Evolutionary conservation across 1,284 basidiomycete species (phyloP), one percentile per base, ranked within the genome.

Genomic region (Naganishia sp.): DNA sequence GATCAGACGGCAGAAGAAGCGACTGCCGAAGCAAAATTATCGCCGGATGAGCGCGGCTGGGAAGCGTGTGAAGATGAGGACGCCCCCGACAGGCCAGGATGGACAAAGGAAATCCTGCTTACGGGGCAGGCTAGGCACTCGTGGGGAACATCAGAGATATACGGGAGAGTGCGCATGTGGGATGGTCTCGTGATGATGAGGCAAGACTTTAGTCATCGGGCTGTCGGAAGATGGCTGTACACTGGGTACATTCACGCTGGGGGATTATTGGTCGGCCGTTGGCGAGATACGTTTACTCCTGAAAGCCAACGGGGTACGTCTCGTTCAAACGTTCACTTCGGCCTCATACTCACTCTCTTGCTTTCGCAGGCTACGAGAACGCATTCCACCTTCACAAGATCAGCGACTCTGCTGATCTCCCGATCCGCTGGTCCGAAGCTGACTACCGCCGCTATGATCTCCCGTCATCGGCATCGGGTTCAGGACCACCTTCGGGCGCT

Each of bases 81-180:
- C 11, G 74, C 74, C 46, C 68, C 67, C 1, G 75, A 78, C 39
- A 69, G 72, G 15, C 69, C 73, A 17, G 79, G 78, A 2, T 80
- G 76, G 75, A 78, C 77, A 2, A 79, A 79, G 68, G 79, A 81
- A 74, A 78, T 81, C 62, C 61, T 79, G 25, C 58, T 81, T 10
- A 71, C 73, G 42, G 79, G 79, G 2, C 54, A 60, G 15, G 69
- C 69, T 0, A n/a, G 64, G 21, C 67, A 65, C 50, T 55, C 43
- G 0, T 70, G 70, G 70, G 53, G 74, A 4, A 64, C 54, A 13
- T 61, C 72, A 9, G 72, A 67, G 46, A 56, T 79, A 6, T 70
- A 74, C n/a, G 78, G 79, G 0, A 67, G 79, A 23, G 72, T 81
- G 1, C 69, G 79, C 51, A 68, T 75, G 4, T 81, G 78, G 77